Percentiles rank a stretch among this genome's conserved stretches.
phyloP scores from a whole-genome alignment of 2,329 filamentous ascomycete species.

The Cladosporium austrohemisphaericum region DNA sequence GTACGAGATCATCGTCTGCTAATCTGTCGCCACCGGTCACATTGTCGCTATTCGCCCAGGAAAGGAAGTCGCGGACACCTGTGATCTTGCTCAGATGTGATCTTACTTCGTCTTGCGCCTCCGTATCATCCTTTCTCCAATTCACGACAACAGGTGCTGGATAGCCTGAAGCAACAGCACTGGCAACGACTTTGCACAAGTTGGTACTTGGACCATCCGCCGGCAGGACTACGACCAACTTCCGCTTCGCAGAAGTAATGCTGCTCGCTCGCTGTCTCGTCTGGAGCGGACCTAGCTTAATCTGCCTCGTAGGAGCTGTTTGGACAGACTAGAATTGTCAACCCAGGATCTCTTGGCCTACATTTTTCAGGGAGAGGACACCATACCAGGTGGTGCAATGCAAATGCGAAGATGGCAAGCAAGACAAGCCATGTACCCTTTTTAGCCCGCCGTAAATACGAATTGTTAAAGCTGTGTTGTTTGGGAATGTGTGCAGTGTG shows the following conservation, averaged over 20 bases:
- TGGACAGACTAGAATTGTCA: neutral
- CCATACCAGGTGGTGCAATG: neutral
- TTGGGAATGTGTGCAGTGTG: neutral
- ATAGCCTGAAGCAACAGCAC: conserved; percentile 13
- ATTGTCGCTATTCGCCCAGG: conserved; percentile 4
- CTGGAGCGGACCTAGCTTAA: neutral
- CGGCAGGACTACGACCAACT: conserved; percentile 13
- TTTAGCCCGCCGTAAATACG: neutral
- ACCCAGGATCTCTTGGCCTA: neutral
- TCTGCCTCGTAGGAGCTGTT: neutral
- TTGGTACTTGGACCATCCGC: conserved; percentile 11
- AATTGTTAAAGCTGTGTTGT: neutral
- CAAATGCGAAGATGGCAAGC: neutral
- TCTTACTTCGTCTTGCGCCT: neutral
- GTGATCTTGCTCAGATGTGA: conserved; percentile 15
- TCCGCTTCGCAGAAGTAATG: conserved; percentile 4
- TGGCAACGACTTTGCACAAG: conserved; percentile 14
- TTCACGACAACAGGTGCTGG: conserved; percentile 16
- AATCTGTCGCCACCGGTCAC: neutral
- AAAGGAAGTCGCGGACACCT: conserved; percentile 14
- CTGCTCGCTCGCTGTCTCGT: neutral
- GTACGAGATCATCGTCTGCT: conserved; percentile 52
- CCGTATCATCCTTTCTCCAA: neutral
- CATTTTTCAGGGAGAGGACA: neutral
- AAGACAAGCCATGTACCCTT: neutral